A percentile compares a stretch with the other conserved stretches of the same genome.
Conservation (phyloP, 2,329 filamentous ascomycete genomes). For the Truncatella angustata region DNA sequence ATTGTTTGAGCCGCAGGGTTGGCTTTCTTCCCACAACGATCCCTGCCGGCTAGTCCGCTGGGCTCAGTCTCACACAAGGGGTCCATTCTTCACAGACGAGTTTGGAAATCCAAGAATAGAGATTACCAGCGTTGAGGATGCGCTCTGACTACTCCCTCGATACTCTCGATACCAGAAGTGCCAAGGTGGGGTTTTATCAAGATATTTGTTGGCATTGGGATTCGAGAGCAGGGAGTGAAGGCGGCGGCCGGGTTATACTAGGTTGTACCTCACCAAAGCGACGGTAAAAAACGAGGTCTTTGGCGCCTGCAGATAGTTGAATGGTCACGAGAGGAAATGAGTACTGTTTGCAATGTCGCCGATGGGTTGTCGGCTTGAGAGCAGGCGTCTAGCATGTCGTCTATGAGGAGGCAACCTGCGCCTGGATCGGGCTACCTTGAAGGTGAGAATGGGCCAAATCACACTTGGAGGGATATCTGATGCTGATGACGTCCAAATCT, state of each 20-base stretch:
- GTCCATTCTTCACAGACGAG: background rate
- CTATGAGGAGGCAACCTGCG: constrained; percentile 20
- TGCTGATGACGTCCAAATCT: constrained; percentile 16
- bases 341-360: background rate
- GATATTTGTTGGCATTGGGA: no score
- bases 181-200: no score
- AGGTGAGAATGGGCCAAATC: constrained; percentile 13
- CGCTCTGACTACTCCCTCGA: background rate
- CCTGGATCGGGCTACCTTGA: constrained; percentile 19
- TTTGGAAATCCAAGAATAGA: background rate
- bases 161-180: background rate
- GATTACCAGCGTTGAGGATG: background rate
- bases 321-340: background rate
- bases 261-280: background rate
- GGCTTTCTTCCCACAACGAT: constrained; percentile 1
- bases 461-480: constrained; percentile 17
- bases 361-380: background rate
- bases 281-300: background rate
- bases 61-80: constrained; percentile 7
- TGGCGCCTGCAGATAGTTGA: background rate
- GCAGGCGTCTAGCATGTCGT: background rate
- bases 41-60: constrained; percentile 6
- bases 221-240: no score
- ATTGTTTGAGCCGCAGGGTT: constrained; percentile 4
- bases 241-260: constrained; percentile 2